Conservation (phyloP, 2,329 filamentous ascomycete species). For the Botrytis fragariae region DNA sequence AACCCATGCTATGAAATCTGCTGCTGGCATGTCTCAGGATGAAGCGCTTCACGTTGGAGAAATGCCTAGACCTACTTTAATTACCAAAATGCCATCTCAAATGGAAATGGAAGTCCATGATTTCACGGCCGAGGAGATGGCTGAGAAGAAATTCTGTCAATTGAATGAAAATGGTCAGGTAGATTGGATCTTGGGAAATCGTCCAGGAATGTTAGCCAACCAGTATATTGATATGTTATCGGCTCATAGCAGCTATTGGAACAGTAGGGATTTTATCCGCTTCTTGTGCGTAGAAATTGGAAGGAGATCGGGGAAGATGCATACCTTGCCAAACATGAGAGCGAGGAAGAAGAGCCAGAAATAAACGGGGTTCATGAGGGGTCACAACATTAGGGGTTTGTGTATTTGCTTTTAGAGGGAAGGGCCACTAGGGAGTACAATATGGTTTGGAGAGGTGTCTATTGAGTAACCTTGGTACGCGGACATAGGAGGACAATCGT, state of each 20-base stretch:
- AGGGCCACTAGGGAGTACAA: neutral
- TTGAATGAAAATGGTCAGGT: slow-evolving; percentile 97
- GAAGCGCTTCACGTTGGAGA: slow-evolving; percentile 42
- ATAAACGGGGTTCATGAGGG: neutral
- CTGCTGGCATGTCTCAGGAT: slow-evolving; percentile 52
- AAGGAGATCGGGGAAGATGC: slow-evolving; percentile 63
- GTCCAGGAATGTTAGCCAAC: slow-evolving; percentile 84
- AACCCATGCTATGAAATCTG: slow-evolving; percentile 58
- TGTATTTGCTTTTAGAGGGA: neutral
- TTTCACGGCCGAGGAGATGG: slow-evolving; percentile 87
- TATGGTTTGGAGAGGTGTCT: neutral
- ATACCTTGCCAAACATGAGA: slow-evolving; percentile 57
- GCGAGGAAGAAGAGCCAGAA: slow-evolving; percentile 49
- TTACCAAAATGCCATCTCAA: slow-evolving; percentile 55
- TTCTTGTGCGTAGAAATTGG: slow-evolving; percentile 89
- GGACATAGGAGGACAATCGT: neutral
- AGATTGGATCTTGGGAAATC: slow-evolving; percentile 82
- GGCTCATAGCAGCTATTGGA: slow-evolving; percentile 94
- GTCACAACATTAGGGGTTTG: neutral
- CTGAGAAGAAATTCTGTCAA: slow-evolving; percentile 80
- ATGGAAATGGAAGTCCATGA: slow-evolving; percentile 96
- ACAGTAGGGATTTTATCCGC: slow-evolving; percentile 79
- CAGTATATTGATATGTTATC: slow-evolving; percentile 97
- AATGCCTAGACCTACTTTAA: slow-evolving; percentile 35
- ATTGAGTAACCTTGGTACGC: neutral